Evolutionary conservation across 352 stramenopile species (phyloP).

Genomic region (Phytophthora hybrid): DNA sequence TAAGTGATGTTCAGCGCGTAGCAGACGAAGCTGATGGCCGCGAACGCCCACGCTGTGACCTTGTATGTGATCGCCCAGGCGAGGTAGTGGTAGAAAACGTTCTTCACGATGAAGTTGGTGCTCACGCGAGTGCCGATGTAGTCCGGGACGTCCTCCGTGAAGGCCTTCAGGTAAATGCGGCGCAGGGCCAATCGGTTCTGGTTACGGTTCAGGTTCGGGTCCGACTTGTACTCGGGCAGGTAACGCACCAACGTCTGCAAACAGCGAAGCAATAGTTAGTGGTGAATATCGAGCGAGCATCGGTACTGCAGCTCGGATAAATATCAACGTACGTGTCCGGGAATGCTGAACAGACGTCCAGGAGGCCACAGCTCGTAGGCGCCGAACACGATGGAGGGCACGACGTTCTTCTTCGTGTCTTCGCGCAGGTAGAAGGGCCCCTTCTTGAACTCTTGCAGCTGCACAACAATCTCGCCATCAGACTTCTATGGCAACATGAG

Average conservation of each 20-base stretch:
- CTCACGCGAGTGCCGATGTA: conserved; percentile 62
- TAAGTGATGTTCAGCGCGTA: conserved; percentile 64
- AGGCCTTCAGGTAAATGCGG: conserved; percentile 81
- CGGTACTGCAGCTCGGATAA: neutral
- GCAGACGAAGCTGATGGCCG: conserved; percentile 51
- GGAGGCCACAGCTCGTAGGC: conserved; percentile 86
- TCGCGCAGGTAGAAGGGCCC: conserved; percentile 87
- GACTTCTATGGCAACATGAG: too few relatives aligned
- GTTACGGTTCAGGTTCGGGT: conserved; percentile 80
- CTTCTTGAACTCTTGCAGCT: conserved; percentile 91
- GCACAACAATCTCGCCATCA: conserved; percentile 8
- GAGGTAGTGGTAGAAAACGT: conserved; percentile 70
- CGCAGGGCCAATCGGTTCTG: conserved; percentile 83
- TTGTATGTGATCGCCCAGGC: conserved; percentile 81
- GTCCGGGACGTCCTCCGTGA: conserved; percentile 75
- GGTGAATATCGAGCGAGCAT: too few relatives aligned
- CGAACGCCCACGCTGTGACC: conserved; percentile 55
- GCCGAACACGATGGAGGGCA: conserved; percentile 80
- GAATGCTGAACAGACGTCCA: conserved; percentile 74
- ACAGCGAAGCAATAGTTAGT: neutral
- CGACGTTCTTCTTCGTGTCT: conserved; percentile 85
- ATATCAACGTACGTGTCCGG: conserved; percentile 59
- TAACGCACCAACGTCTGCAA: conserved; percentile 79
- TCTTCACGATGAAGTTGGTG: conserved; percentile 66
- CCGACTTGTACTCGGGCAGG: conserved; percentile 72